Base-by-base conservation (phyloP, 2,329 filamentous ascomycete genomes). In the Neofusicoccum sp. region DNA sequence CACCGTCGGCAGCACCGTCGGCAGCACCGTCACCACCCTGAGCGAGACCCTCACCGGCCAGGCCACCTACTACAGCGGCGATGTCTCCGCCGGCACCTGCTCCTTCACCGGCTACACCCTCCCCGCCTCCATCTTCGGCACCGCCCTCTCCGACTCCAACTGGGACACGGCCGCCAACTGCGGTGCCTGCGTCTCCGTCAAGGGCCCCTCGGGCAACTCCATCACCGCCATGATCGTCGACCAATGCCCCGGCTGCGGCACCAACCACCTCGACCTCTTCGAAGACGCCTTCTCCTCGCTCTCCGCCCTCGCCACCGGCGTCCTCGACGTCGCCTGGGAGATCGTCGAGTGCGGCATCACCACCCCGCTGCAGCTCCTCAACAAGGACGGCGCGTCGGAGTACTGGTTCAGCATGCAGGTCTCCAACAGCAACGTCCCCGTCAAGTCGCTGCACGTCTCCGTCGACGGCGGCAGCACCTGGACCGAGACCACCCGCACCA, bases 171-270 rank as follows among this genome's bases (percentile, higher is more conserved):
- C 81, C 1, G 79, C 76, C 43, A 76, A 83, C 64, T 90, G 87
- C 67, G 87, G 87, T 64, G 76, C 79, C 20, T 89, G 87, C 64
- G 74, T 89, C 11, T 72, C 79, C 56, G 84, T 89, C 34, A 85
- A 79, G 2, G 83, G 84, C 0, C 82, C 81, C 3, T 78, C 71
- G 12, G 85, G 85, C 16, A 83, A 82, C 61, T 78, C 76, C 26
- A 80, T 89, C 70, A 87, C 79, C 33, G 86, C 83, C 40, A 89
- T 89, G 86, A 83, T 85, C 64, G 80, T 82, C 20, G 84, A 86
- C 69, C 71, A 85, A 71, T 86, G 84, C 71, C 82, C 83, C 40
- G 79, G 78, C 63, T 86, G 84, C 65, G 78, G 75, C 14, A 62
- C 70, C 48, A 81, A 82, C 73, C 79, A 84, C 66, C 78, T 86